Percentiles rank a stretch among this genome's conserved stretches.
Conservation (phyloP, 78 protist genomes). For the Dictyostelium firmibasis region DNA sequence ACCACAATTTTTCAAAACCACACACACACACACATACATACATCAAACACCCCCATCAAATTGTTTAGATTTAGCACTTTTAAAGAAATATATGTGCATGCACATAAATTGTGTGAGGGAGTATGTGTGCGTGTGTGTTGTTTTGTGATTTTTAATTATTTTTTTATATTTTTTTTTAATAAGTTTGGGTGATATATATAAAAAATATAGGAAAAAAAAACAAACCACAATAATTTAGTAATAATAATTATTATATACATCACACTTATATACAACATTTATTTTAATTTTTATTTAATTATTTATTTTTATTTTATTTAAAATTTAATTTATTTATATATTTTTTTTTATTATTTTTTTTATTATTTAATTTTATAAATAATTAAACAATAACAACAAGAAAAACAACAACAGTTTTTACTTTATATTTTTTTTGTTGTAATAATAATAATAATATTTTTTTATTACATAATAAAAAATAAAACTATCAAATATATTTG, state of each 20-base stretch:
- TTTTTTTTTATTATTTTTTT: neutral
- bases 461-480: too few relatives aligned
- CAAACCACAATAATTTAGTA: neutral
- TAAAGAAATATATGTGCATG: neutral
- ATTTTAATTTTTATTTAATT: neutral
- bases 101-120: neutral
- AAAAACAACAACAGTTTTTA: neutral
- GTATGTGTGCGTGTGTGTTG: neutral
- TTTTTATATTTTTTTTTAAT: neutral
- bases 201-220: neutral
- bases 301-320: neutral
- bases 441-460: neutral
- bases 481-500: neutral
- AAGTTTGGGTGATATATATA: neutral
- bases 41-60: neutral
- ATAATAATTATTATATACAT: neutral
- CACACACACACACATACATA: neutral
- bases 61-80: neutral
- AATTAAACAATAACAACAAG: neutral
- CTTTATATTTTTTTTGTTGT: neutral
- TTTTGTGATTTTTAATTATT: neutral
- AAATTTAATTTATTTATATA: neutral
- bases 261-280: neutral
- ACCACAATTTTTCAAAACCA: neutral
- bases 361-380: neutral